Evolutionary conservation across 2,329 filamentous ascomycete genomes (phyloP).

Genomic region (Aspergillus oerlinghausenensis): DNA sequence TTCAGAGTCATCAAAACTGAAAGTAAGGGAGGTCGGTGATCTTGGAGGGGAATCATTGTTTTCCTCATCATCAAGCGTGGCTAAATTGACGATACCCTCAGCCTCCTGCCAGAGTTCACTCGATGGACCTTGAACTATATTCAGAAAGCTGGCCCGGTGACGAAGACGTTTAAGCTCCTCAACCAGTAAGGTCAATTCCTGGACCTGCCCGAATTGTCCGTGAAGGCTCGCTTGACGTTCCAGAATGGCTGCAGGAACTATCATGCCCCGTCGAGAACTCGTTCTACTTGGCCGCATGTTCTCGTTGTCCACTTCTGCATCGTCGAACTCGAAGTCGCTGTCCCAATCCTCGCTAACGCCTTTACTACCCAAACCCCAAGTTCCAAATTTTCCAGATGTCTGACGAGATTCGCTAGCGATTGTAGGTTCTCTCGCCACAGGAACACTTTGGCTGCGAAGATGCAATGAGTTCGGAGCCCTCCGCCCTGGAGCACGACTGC

Average conservation of each 20-base stretch:
- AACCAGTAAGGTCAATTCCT: slow-evolving; percentile 60
- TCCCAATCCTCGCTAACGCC: slow-evolving; percentile 66
- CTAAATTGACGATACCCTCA: slow-evolving; percentile 62
- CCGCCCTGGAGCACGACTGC: slow-evolving; percentile 54
- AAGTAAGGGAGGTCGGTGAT: slow-evolving; percentile 54
- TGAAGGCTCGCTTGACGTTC: slow-evolving; percentile 63
- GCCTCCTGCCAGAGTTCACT: slow-evolving; percentile 59
- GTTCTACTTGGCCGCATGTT: slow-evolving; percentile 28
- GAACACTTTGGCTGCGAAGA: slow-evolving; percentile 63
- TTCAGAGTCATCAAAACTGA: slow-evolving; percentile 56
- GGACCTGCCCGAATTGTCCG: slow-evolving; percentile 60
- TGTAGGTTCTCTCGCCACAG: slow-evolving; percentile 50
- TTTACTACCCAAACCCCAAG: slow-evolving; percentile 63
- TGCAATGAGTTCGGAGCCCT: slow-evolving; percentile 57
- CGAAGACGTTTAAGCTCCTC: slow-evolving; percentile 62
- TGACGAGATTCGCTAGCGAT: slow-evolving; percentile 47
- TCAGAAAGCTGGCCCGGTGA: slow-evolving; percentile 50
- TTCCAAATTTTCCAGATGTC: slow-evolving; percentile 56
- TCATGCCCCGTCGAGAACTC: slow-evolving; percentile 31
- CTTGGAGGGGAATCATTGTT: slow-evolving; percentile 45
- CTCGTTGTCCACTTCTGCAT: slow-evolving; percentile 45
- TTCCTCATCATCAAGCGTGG: slow-evolving; percentile 60
- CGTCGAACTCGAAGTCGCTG: slow-evolving; percentile 63
- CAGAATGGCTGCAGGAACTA: slow-evolving; percentile 57
- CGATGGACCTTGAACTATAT: slow-evolving; percentile 51